Base-by-base conservation (phyloP, 192 early-diverging fungal species). In the Pecoramyces ruminantium region DNA sequence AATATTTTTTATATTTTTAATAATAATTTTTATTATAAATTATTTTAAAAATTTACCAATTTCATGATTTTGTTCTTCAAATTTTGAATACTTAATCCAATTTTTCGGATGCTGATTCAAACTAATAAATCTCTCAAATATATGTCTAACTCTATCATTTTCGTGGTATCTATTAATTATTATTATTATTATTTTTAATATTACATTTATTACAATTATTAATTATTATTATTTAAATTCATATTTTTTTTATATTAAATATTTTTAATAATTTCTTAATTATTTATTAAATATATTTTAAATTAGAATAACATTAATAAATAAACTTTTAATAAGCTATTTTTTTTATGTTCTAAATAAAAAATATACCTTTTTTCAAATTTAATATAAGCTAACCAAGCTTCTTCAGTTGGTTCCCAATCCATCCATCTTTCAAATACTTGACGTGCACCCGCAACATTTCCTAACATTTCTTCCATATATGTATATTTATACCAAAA, bases 381-480 rank as follows among this genome's bases (percentile, higher is more conserved):
- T 85, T 97, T 95, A 78, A 98, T 92, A 82, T 95, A 99, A 4
- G 96, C 95, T 82, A 87, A 86, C 98, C 98, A 99, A 2, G 95
- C 96, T 27, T 92, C 93, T 80, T 95, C 94, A 34, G 91, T 86
- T 25, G 97, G 96, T 82, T 98, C 96, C 97, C 98, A 98, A 80
- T 93, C 90, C 97, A 99, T 98, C 98, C 98, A 99, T 51, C 98
- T 90, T 80, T 97, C 95, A 91, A 99, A 99, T 29, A 99, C 93
- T 40, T 94, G 93, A 15, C 98, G 90, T 1, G 93, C 93, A 11
- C 95, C 94, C 16, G 90, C 88, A 0, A 96, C 88, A 82, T 98
- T 97, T 30, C 94, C 96, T 84, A 99, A 83, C 83, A 93, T 86
- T 84, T 99, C 98, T 82, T 99, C 98, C 97, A 99, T 98, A 80